Evolutionary conservation across 2,329 filamentous ascomycete genomes (phyloP).

Genomic region (Chaetomium sp.): DNA sequence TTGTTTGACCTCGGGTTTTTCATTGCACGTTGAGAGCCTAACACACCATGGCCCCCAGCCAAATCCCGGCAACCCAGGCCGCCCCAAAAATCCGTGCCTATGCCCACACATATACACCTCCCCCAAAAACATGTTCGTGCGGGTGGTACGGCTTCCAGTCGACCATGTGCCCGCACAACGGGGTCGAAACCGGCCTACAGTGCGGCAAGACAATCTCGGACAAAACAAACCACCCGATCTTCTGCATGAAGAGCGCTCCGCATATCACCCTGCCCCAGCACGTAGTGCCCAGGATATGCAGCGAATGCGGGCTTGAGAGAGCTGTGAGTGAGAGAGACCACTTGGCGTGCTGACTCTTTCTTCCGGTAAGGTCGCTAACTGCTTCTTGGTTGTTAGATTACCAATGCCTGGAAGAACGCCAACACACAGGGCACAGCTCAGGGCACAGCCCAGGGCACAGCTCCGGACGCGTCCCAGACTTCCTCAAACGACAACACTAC

Average conservation of each 20-base stretch:
- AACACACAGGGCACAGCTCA: too few relatives aligned
- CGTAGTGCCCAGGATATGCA: too few relatives aligned
- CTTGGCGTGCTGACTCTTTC: background rate
- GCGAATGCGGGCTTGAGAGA: background rate
- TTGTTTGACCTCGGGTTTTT: too few relatives aligned
- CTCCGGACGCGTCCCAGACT: background rate
- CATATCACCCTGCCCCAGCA: background rate
- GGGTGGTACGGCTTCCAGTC: background rate
- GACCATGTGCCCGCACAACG: background rate
- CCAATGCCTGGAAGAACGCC: background rate
- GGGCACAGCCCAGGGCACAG: too few relatives aligned
- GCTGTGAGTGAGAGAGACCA: background rate
- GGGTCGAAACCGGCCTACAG: background rate
- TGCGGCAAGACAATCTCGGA: background rate
- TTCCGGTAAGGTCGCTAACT: background rate
- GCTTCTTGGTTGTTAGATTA: background rate
- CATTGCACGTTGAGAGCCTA: too few relatives aligned
- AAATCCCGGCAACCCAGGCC: too few relatives aligned
- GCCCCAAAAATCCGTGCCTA: too few relatives aligned
- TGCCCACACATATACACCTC: too few relatives aligned
- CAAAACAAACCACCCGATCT: background rate
- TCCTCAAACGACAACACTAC: background rate
- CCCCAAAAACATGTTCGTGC: too few relatives aligned
- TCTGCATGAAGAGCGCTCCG: background rate
- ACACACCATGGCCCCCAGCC: too few relatives aligned